A percentile compares a stretch with the other conserved stretches of the same genome.
These are phyloP conservation scores for Phytophthora colocasiae DNA, from an alignment of 352 stramenopile genomes.

Conservation along the genomic window DNA sequence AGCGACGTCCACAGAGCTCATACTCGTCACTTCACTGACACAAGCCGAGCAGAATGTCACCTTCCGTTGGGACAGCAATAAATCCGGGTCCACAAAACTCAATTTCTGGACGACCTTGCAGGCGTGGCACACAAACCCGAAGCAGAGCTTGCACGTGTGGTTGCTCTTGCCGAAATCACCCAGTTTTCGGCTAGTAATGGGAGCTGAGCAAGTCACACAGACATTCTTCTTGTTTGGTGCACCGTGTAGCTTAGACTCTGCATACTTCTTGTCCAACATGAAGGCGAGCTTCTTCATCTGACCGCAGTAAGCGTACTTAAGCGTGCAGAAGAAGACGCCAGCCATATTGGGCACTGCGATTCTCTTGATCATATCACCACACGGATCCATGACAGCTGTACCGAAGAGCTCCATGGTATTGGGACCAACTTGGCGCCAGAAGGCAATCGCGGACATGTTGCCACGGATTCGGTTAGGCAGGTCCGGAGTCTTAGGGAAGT, in stretches of 20 bases:
- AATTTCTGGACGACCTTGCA: conserved; percentile 44
- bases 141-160: conserved; percentile 46
- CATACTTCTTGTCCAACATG: conserved; percentile 42
- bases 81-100: conserved; percentile 48
- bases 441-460: conserved; percentile 47
- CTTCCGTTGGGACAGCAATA: conserved; percentile 41
- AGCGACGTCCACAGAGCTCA: conserved; percentile 37
- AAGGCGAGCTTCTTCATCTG: conserved; percentile 54
- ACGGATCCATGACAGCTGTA: conserved; percentile 40
- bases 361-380: conserved; percentile 41
- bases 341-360: conserved; percentile 36
- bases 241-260: conserved; percentile 34
- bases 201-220: conserved; percentile 39
- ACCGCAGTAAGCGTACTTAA: conserved; percentile 41
- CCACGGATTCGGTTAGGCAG: conserved; percentile 56
- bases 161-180: conserved; percentile 35
- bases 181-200: conserved; percentile 20
- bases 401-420: conserved; percentile 58
- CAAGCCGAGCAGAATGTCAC: conserved; percentile 51
- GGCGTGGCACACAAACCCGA: conserved; percentile 41
- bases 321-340: conserved; percentile 28
- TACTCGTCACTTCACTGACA: conserved; percentile 38
- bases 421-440: conserved; percentile 53
- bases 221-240: conserved; percentile 22
- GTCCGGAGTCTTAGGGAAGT: conserved; percentile 40